phyloP scores from a whole-genome alignment of 2,329 filamentous ascomycete genomes.

The Cytospora schulzeri region DNA sequence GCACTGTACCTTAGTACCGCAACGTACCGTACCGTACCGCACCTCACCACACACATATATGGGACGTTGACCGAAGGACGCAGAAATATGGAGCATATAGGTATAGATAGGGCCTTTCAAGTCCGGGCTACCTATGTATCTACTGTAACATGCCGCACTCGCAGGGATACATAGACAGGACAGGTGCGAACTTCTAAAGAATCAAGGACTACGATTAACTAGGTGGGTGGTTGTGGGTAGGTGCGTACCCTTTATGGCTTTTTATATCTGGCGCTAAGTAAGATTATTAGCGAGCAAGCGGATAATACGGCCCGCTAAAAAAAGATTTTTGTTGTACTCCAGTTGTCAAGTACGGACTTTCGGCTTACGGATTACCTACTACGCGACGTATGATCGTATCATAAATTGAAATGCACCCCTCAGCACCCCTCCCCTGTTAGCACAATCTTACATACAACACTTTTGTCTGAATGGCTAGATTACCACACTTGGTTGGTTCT shows the following conservation, averaged over 20 bases:
- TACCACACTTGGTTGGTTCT: constrained; percentile 3
- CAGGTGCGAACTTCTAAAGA: constrained; percentile 7
- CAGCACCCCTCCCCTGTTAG: constrained; percentile 5
- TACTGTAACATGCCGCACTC: background rate
- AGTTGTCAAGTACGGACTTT: constrained; percentile 6
- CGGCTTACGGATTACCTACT: background rate
- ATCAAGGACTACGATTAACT: constrained; percentile 7
- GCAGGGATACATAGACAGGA: constrained; percentile 15
- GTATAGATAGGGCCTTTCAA: background rate
- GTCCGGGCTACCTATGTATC: background rate
- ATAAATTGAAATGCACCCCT: constrained; percentile 17
- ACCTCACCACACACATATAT: background rate
- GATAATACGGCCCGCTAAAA: constrained; percentile 26
- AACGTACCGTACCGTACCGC: background rate
- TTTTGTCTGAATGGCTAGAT: constrained; percentile 12
- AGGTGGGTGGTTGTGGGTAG: constrained; percentile 14
- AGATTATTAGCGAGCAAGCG: constrained; percentile 19
- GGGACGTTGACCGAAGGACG: background rate
- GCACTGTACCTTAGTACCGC: background rate
- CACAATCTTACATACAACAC: constrained; percentile 17
- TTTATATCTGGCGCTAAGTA: constrained; percentile 22
- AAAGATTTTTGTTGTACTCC: constrained; percentile 21
- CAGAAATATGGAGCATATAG: background rate
- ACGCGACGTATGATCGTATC: constrained; percentile 19
- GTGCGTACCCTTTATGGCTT: constrained; percentile 18